phyloP scores from a whole-genome alignment of 2,329 filamentous ascomycete genomes.

The Colletotrichum agaves region DNA sequence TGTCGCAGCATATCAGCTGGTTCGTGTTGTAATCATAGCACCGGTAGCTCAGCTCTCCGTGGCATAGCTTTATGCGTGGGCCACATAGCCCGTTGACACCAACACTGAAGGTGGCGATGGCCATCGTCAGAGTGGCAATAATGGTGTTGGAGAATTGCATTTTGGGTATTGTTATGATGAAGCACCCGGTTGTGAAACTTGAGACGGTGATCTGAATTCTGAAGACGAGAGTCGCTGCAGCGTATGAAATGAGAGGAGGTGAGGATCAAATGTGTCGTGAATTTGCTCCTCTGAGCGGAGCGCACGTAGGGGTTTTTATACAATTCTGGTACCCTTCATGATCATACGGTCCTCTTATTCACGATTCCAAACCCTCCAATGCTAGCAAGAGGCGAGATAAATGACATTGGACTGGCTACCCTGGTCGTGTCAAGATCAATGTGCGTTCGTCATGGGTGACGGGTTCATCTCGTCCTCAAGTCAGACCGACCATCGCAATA shows the following conservation, averaged over 20 bases:
- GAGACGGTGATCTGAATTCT: not conserved
- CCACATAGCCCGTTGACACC: not conserved
- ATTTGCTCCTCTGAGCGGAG: fast-evolving
- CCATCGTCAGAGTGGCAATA: not conserved
- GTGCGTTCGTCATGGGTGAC: not conserved
- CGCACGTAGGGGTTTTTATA: not conserved
- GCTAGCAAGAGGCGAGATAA: too few species aligned
- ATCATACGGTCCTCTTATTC: too few species aligned
- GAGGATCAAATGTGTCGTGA: not conserved
- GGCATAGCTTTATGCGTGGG: not conserved
- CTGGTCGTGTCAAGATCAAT: not conserved
- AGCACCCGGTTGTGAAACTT: not conserved
- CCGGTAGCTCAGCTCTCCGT: not conserved
- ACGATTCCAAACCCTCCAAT: too few species aligned
- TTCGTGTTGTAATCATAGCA: not conserved
- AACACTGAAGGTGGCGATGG: not conserved
- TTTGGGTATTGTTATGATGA: too few species aligned
- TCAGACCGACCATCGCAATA: not conserved
- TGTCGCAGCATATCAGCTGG: not conserved
- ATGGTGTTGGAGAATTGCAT: not conserved
- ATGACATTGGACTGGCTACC: not conserved
- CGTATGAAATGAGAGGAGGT: not conserved
- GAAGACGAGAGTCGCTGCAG: too few species aligned
- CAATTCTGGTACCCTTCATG: not conserved
- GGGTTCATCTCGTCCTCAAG: not conserved